phyloP scores from a whole-genome alignment of 805 yeast genomes.

The Cyberlindnera samutprakarnensis region DNA sequence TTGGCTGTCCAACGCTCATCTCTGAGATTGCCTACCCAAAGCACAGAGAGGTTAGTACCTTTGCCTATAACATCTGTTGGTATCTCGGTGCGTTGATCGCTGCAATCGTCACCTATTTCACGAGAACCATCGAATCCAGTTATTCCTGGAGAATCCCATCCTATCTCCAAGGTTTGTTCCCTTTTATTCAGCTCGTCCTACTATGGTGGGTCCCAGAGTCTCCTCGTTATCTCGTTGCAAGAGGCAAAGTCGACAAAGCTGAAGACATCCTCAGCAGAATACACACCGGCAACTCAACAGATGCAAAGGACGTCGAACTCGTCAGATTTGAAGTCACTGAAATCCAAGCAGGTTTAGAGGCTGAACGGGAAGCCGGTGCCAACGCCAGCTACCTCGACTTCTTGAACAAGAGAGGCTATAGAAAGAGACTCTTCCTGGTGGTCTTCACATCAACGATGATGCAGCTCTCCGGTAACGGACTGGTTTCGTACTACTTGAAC shows the following conservation, averaged over 20 bases:
- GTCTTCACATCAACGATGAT: conserved; percentile 27
- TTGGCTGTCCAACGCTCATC: conserved; percentile 39
- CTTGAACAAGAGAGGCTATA: conserved; percentile 23
- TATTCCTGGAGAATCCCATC: conserved; percentile 51
- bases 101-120: conserved; percentile 15
- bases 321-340: conserved; percentile 33
- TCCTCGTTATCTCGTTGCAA: conserved; percentile 37
- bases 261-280: conserved; percentile 28
- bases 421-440: conserved; percentile 33
- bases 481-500: conserved; percentile 42
- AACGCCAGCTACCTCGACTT: conserved; percentile 31
- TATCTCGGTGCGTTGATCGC: conserved; percentile 46
- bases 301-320: conserved; percentile 15
- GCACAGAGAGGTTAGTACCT: conserved; percentile 32
- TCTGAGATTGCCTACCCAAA: conserved; percentile 44
- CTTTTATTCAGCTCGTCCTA: conserved; percentile 31
- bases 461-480: conserved; percentile 44
- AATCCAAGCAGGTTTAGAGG: conserved; percentile 31
- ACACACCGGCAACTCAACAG: conserved; percentile 30
- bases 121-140: conserved; percentile 22
- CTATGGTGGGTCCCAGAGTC: conserved; percentile 40
- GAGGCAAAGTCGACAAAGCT: conserved; percentile 38
- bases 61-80: conserved; percentile 43
- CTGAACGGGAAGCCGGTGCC: conserved; percentile 28
- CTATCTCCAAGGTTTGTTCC: conserved; percentile 40